Evolutionary conservation across 345 rosid genomes (phyloP), one percentile per base, ranked within the genome.

Genomic region (Brassica rapa): DNA sequence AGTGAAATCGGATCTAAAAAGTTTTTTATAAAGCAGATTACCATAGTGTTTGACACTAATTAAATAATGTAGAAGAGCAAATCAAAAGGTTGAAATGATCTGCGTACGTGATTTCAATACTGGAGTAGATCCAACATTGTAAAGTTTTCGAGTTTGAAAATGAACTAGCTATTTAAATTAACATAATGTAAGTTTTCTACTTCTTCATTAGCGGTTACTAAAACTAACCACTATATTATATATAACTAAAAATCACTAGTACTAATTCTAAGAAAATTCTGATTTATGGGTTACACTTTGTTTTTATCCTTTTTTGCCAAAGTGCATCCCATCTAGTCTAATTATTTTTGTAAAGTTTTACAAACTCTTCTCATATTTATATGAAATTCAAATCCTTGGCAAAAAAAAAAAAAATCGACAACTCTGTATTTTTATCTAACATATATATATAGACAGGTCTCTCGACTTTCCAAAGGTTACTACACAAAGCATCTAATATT

Each of bases 401-500:
- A 19, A 19, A 19, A 19, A 19, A 19, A 19, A n/a, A 19, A 19
- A 19, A 19, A 19, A 19, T 19, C 15, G 1, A 15, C 43, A 39
- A 39, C 10, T 59, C 9, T 55, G 16, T 27, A 46, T 10, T 16
- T 6, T 4, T 14, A 57, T 23, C 32, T 59, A 23, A 24, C n/a
- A 5, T 12, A 2, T 53, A 33, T 19, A 55, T 4, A 4, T 19
- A 12, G 15, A 46, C 53, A 49, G 19, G 59, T 66, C 35, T 68
- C 33, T 49, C 14, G 43, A 73, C 15, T 61, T 70, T 59, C 39
- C 64, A 68, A 72, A 59, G 70, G 65, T 12, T 73, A 79, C 61
- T 67, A 65, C 70, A 60, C 12, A 61, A 73, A 67, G 63, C 78
- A 79, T 67, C 63, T 66, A n/a, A 32, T 72, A 1, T 39, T 74